Base-by-base conservation (phyloP, 495 filamentous ascomycete genomes). In the Oleoguttula mirabilis region DNA sequence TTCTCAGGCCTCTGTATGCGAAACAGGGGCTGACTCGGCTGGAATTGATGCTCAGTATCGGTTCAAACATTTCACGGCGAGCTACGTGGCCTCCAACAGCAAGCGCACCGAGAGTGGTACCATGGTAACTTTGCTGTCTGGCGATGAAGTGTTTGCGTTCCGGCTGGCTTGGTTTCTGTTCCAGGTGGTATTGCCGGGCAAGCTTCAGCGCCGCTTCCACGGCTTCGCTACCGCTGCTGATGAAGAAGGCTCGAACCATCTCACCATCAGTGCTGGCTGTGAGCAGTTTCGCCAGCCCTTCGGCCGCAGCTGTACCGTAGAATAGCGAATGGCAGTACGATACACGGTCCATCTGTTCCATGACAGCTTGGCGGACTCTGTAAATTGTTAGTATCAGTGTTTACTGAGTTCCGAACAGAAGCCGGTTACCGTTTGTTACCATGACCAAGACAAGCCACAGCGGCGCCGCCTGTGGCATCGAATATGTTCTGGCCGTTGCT, bases 61-160 rank as follows among this genome's bases (percentile, higher is more conserved):
- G 75, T 57, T 80, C 69, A 43, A 80, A 90, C 21, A 73, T 70
- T n/a, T 66, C 61, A 37, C 79, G 67, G 20, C 82, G 69, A 10
- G 65, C 65, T 15, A 68, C 56, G 57, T 86, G 81, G 2, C 80
- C 77, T 25, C 77, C 73, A 0, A 78, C 62, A 1, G 70, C 65
- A 12, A 88, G 58, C 0, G 77, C 68, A 0, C 81, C 81, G 1
- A 87, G 60, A 0, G 82, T 87, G 15, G 67, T 78, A 4, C 83
- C 83, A 46, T 88, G 82, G 50, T 84, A 88, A n/a, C 77, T 80
- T 16, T 76, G 71, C 34, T 68, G 65, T 10, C 83, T 65, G 11
- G 74, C 68, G 43, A 88, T 82, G 61, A 79, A 59, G 59, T 43
- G 69, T 72, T 56, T 72, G 21, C 68, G 65, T 48, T 70, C 60